phyloP scores from a whole-genome alignment of 83 land plant genomes.

The Diphasiastrum complanatum region DNA sequence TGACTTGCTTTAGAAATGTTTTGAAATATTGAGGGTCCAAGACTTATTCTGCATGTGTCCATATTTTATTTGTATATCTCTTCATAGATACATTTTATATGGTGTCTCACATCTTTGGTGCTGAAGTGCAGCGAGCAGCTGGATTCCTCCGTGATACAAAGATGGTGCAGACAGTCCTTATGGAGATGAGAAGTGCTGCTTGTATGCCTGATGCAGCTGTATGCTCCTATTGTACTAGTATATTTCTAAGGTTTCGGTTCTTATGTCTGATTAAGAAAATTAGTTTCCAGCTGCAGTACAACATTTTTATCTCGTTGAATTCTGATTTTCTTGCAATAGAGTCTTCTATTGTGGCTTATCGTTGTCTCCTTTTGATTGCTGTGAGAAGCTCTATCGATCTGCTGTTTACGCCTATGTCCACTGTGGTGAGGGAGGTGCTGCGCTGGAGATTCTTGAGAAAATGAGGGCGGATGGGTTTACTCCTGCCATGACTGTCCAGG shows the following conservation, averaged over 20 bases:
- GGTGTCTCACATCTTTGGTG: not conserved
- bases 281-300: too few relatives aligned
- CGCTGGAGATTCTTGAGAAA: slow-evolving; percentile 18
- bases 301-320: too few relatives aligned
- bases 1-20: too few relatives aligned
- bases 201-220: slow-evolving; percentile 19
- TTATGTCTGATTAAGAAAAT: not conserved
- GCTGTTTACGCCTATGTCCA: slow-evolving; percentile 23
- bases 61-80: too few relatives aligned
- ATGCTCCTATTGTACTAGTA: slow-evolving; percentile 1
- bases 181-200: slow-evolving; percentile 10
- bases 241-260: not conserved
- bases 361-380: too few relatives aligned
- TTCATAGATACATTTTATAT: too few relatives aligned
- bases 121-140: slow-evolving; percentile 17
- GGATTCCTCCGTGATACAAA: slow-evolving; percentile 19
- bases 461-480: slow-evolving; percentile 17
- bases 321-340: too few relatives aligned
- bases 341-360: too few relatives aligned
- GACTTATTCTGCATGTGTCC: too few relatives aligned
- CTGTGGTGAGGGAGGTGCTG: slow-evolving; percentile 21
- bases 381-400: slow-evolving; percentile 14
- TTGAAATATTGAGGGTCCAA: too few relatives aligned
- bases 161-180: slow-evolving; percentile 16
- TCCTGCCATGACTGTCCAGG: slow-evolving; percentile 26